Conservation (phyloP, 2,329 filamentous ascomycete genomes). For the Dothidotthia symphoricarpi region DNA sequence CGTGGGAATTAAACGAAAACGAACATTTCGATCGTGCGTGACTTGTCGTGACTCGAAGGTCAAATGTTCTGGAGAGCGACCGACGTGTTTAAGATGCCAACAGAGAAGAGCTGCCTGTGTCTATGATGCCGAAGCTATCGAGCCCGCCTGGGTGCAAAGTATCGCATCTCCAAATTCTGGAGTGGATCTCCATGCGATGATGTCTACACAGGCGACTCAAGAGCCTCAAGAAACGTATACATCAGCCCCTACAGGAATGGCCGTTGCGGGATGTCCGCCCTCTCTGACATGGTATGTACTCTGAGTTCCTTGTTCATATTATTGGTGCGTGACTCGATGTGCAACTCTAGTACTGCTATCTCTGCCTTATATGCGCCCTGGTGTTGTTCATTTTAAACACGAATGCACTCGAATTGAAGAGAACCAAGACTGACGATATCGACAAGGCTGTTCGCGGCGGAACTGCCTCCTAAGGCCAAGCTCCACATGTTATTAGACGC, state of each 20-base stretch:
- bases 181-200: constrained; percentile 2
- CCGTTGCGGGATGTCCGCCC: constrained; percentile 21
- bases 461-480: constrained; percentile 23
- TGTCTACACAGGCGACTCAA: constrained; percentile 15
- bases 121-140: constrained; percentile 30
- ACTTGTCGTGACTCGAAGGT: constrained; percentile 34
- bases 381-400: no score
- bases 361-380: no score
- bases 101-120: constrained; percentile 25
- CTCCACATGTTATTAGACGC: constrained; percentile 29
- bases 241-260: constrained; percentile 10
- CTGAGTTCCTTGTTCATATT: no score
- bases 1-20: constrained; percentile 32
- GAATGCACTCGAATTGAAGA: no score
- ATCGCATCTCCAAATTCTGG: constrained; percentile 8
- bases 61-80: constrained; percentile 34
- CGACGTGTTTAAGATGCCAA: constrained; percentile 29
- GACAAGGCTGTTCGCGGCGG: constrained; percentile 23
- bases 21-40: constrained; percentile 33
- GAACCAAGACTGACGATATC: background rate
- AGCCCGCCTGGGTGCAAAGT: constrained; percentile 35
- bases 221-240: constrained; percentile 12
- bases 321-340: no score
- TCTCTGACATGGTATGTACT: constrained; percentile 21
- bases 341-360: no score